A percentile compares a stretch with the other conserved stretches of the same genome.
phyloP scores from a whole-genome alignment of 1,139 yeast genomes.

The Suhomyces bolitotheri region DNA sequence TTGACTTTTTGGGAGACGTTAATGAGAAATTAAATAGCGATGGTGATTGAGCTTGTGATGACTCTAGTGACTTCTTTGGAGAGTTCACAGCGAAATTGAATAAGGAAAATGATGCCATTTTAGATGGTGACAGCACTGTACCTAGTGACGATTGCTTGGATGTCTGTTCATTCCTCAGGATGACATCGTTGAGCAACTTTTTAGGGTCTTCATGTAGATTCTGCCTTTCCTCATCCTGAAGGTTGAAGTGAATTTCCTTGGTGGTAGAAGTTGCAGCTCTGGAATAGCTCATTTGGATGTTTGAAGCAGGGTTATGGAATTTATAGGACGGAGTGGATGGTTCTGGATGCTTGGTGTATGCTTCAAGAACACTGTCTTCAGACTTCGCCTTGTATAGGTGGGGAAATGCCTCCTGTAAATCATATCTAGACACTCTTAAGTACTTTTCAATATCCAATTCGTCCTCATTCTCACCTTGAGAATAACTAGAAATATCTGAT shows the following conservation, averaged over 20 bases:
- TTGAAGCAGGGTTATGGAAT: slow-evolving; percentile 45
- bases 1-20: slow-evolving; percentile 10
- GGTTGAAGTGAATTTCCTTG: slow-evolving; percentile 27
- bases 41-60: slow-evolving; percentile 12
- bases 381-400: slow-evolving; percentile 29
- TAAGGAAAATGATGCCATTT: slow-evolving; percentile 13
- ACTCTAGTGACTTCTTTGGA: slow-evolving; percentile 5
- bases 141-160: not conserved
- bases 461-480: slow-evolving; percentile 20
- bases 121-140: slow-evolving; percentile 9
- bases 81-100: slow-evolving; percentile 14
- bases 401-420: slow-evolving; percentile 37
- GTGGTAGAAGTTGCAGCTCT: slow-evolving; percentile 30
- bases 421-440: slow-evolving; percentile 37
- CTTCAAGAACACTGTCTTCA: slow-evolving; percentile 25
- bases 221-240: slow-evolving; percentile 4
- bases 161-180: slow-evolving; percentile 15
- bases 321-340: slow-evolving; percentile 14
- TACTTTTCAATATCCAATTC: slow-evolving; percentile 36
- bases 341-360: slow-evolving; percentile 10
- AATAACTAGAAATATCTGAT: slow-evolving; percentile 30
- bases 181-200: slow-evolving; percentile 23
- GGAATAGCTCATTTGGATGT: slow-evolving; percentile 24
- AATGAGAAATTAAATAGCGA: slow-evolving; percentile 16
- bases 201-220: slow-evolving; percentile 12